Conservation (phyloP, 192 early-diverging fungal genomes). For the Geosiphon pyriformis region DNA sequence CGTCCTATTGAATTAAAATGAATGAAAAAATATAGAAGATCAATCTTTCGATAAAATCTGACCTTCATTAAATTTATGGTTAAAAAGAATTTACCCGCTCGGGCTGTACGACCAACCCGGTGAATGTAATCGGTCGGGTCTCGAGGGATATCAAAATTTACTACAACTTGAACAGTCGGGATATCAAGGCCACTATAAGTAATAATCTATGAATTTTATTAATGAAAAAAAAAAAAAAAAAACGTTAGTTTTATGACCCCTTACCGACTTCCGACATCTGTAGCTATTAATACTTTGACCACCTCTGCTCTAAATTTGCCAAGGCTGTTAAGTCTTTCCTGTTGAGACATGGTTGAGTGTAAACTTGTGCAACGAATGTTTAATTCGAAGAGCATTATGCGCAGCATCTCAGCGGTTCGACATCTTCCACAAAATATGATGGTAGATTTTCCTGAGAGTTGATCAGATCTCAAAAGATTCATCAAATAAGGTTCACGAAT, state of each 20-base stretch:
- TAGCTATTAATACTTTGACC: constrained; percentile 86
- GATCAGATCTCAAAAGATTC: constrained; percentile 66
- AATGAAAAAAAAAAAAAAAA: background rate
- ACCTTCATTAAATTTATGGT: too few species aligned
- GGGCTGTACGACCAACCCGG: constrained; percentile 95
- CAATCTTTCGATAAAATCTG: background rate
- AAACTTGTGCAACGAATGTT: constrained; percentile 84
- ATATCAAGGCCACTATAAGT: constrained; percentile 97
- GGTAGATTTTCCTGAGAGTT: constrained; percentile 69
- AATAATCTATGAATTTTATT: background rate
- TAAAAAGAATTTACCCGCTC: constrained; percentile 62
- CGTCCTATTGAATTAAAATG: constrained; percentile 30
- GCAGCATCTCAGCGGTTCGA: constrained; percentile 75
- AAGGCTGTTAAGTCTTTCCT: constrained; percentile 82
- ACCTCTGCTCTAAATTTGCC: constrained; percentile 89
- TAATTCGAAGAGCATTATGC: constrained; percentile 85
- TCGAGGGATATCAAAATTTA: constrained; percentile 94
- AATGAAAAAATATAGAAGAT: background rate
- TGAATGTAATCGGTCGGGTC: constrained; percentile 98
- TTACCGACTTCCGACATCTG: constrained; percentile 93
- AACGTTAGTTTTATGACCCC: constrained; percentile 6
- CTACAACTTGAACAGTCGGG: constrained; percentile 82
- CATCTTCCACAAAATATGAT: constrained; percentile 94
- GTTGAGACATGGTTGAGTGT: constrained; percentile 91
- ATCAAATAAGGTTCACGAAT: constrained; percentile 85